These are phyloP conservation scores for Metschnikowia aberdeeniae DNA, from an alignment of 805 yeast genomes.

Conservation along the genomic window DNA sequence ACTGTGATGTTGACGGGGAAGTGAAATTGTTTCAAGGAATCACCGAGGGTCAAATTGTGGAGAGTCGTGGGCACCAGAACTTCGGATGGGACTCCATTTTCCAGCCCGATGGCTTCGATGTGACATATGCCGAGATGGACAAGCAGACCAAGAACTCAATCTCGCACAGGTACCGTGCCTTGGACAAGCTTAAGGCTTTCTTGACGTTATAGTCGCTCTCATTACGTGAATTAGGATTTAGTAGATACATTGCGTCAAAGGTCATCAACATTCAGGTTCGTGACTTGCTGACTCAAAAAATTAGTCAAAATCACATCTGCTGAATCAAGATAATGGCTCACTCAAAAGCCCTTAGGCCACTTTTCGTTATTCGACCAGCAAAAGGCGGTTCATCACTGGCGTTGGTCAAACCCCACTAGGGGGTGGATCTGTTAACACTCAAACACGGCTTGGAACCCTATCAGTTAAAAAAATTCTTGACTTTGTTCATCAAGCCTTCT, in stretches of 20 bases:
- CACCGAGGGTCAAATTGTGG: slow-evolving; percentile 77
- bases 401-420: too few species aligned
- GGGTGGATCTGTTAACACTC: too few species aligned
- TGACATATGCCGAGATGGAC: slow-evolving; percentile 83
- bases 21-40: slow-evolving; percentile 82
- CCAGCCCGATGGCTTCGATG: slow-evolving; percentile 68
- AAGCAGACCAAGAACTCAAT: slow-evolving; percentile 71
- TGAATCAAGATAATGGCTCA: not conserved
- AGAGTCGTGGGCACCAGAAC: slow-evolving; percentile 64
- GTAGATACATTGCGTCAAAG: too few species aligned
- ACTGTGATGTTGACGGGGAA: slow-evolving; percentile 69
- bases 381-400: too few species aligned
- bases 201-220: slow-evolving; percentile 20
- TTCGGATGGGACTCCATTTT: slow-evolving; percentile 97
- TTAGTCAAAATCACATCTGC: too few species aligned
- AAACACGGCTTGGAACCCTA: too few species aligned
- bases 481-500: slow-evolving; percentile 42
- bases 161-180: slow-evolving; percentile 84
- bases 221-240: too few species aligned
- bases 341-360: too few species aligned
- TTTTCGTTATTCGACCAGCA: too few species aligned
- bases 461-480: slow-evolving; percentile 38
- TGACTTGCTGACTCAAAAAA: too few species aligned
- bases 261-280: too few species aligned
- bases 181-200: slow-evolving; percentile 63